These are phyloP conservation scores for Candida hungchunana DNA, from an alignment of 805 yeast species.

Conservation along the genomic window DNA sequence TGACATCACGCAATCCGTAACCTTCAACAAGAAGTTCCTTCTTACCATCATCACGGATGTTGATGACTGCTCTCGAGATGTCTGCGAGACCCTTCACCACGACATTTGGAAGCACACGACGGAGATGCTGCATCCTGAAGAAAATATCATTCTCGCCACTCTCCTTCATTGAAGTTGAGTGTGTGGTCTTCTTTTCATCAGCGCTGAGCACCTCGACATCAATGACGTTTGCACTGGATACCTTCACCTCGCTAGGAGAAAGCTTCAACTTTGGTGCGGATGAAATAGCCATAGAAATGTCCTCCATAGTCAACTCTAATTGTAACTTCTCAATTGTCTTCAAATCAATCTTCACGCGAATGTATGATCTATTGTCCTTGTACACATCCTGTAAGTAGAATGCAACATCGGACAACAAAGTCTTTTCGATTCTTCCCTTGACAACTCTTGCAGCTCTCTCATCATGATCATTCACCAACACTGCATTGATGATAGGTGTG, in stretches of 20 bases:
- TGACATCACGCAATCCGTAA: constrained; percentile 91
- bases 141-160: constrained; percentile 51
- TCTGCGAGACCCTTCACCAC: constrained; percentile 92
- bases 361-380: constrained; percentile 67
- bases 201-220: constrained; percentile 56
- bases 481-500: constrained; percentile 95
- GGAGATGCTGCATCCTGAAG: constrained; percentile 84
- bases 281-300: constrained; percentile 77
- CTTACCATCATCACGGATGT: constrained; percentile 78
- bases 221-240: constrained; percentile 60
- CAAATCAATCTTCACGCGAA: constrained; percentile 78
- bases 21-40: constrained; percentile 96
- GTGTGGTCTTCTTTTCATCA: constrained; percentile 36
- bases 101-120: constrained; percentile 78
- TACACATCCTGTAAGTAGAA: constrained; percentile 92
- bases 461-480: constrained; percentile 85
- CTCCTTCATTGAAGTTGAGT: constrained; percentile 38
- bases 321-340: constrained; percentile 85
- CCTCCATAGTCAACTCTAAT: constrained; percentile 80
- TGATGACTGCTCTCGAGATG: constrained; percentile 93
- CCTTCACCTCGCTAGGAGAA: constrained; percentile 61
- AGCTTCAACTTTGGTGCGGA: constrained; percentile 89
- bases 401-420: constrained; percentile 80
- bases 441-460: constrained; percentile 98
- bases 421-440: constrained; percentile 95